These are phyloP conservation scores for Sophora flavescens DNA, from an alignment of 306 rosid species.

Conservation along the genomic window DNA sequence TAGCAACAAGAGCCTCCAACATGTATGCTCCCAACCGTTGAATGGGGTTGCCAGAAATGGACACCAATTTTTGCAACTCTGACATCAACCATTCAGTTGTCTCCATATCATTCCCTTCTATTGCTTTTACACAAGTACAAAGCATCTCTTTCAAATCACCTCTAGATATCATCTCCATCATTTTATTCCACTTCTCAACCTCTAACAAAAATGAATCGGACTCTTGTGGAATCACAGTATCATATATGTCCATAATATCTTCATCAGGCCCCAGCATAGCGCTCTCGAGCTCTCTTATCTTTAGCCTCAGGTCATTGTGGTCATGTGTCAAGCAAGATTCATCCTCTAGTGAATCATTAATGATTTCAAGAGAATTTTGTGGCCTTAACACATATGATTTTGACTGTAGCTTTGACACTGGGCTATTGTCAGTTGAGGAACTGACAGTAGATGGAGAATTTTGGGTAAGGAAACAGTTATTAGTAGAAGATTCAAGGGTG, in stretches of 20 bases:
- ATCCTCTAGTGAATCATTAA: constrained; percentile 58
- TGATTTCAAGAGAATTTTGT: constrained; percentile 57
- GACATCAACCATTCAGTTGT: constrained; percentile 73
- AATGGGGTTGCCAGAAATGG: constrained; percentile 79
- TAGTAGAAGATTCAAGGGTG: constrained; percentile 67
- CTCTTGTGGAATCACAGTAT: constrained; percentile 42
- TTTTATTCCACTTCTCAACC: constrained; percentile 62
- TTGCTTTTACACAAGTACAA: constrained; percentile 76
- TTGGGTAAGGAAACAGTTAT: constrained; percentile 51
- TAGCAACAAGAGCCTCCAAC: constrained; percentile 90
- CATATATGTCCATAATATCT: constrained; percentile 52
- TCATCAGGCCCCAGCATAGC: constrained; percentile 80
- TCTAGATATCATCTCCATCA: constrained; percentile 66
- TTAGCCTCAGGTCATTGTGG: constrained; percentile 69
- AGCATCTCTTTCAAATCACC: constrained; percentile 79
- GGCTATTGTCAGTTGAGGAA: constrained; percentile 65
- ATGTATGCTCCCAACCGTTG: constrained; percentile 88
- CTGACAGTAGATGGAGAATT: constrained; percentile 64
- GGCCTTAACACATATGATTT: constrained; percentile 46
- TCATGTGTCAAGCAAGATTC: constrained; percentile 66
- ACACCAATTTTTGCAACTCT: constrained; percentile 75
- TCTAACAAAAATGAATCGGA: constrained; percentile 48
- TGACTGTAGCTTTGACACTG: constrained; percentile 63
- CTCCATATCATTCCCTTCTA: constrained; percentile 64
- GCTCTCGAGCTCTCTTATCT: constrained; percentile 83